phyloP scores from a whole-genome alignment of 306 rosid genomes.

The Acacia melanoxylon region DNA sequence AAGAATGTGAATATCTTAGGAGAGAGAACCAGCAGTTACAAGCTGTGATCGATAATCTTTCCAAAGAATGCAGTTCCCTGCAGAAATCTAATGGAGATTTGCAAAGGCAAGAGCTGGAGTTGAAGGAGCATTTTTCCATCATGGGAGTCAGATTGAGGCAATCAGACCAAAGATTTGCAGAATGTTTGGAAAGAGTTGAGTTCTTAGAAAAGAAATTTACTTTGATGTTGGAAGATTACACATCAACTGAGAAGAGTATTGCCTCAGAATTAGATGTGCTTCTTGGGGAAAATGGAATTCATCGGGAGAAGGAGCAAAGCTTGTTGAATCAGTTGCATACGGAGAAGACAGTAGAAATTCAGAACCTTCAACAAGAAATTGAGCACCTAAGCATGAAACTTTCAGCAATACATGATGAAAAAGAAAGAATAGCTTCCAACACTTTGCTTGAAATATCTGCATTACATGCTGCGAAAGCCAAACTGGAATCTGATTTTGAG shows the following conservation, averaged over 20 bases:
- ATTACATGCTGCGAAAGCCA: slow-evolving; percentile 42
- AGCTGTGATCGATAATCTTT: background rate
- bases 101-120: slow-evolving; percentile 43
- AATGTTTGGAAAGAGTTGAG: slow-evolving; percentile 45
- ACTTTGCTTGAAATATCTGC: slow-evolving; percentile 46
- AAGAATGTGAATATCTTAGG: slow-evolving; percentile 9
- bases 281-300: slow-evolving; percentile 41
- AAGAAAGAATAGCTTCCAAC: slow-evolving; percentile 48
- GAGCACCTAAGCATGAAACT: slow-evolving; percentile 47
- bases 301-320: slow-evolving; percentile 45
- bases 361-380: slow-evolving; percentile 50
- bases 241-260: slow-evolving; percentile 42
- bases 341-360: slow-evolving; percentile 53
- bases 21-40: background rate
- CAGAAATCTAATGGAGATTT: slow-evolving; percentile 48
- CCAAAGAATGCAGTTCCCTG: slow-evolving; percentile 36
- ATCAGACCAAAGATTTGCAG: slow-evolving; percentile 42
- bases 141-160: slow-evolving; percentile 46
- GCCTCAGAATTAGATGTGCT: slow-evolving; percentile 41
- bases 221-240: slow-evolving; percentile 43
- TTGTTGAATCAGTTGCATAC: slow-evolving; percentile 46
- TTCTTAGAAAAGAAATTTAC: slow-evolving; percentile 44
- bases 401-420: slow-evolving; percentile 48
- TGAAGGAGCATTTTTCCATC: slow-evolving; percentile 43
- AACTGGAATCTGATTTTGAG: slow-evolving; percentile 48